Base-by-base conservation (phyloP, 2,329 filamentous ascomycete species). In the Pyrenophora seminiperda region DNA sequence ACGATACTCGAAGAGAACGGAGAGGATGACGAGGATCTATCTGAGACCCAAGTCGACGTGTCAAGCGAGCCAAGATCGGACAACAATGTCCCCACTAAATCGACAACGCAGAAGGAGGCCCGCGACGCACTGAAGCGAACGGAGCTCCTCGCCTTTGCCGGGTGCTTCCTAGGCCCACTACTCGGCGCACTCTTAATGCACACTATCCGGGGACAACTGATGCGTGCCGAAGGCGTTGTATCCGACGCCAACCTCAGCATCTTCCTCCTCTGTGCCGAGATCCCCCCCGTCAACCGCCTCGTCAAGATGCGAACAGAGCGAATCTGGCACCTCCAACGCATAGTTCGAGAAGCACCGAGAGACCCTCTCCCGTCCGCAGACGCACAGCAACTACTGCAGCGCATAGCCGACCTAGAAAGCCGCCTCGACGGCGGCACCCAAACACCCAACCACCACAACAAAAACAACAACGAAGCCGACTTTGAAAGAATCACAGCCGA, bases 181-280 rank as follows among this genome's bases (percentile, higher is more conserved):
- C 68, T 91, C 3, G 89, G 90, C n/a, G 89, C 92, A 20, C 94
- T 88, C 73, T 77, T 97, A 31, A 79, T 97, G 9, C 92, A 97
- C 68, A 78, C 84, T 15, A 89, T 97, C 50, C 85, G 93, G 41
- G 82, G 81, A 7, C 90, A 93, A 63, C 83, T 97, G 14, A 92
- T 89, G 18, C 90, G 89, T 0, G 91, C 91, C 0, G 91, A 95
- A 70, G 90, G 90, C 1, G 78, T 97, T 9, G 87, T 97, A 5
- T 96, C 91, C 4, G 90, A 96, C 72, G 95, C 93, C 75, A 97
- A 97, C 71, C 79, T 97, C 46, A 91, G 88, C 10, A 90, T 97
- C 43, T 97, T 97, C 72, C 78, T 96, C 2, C 81, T 96, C 14
- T 90, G 89, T 1, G 89, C 93, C 3, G 93, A 97, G 73, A 78